Percentiles rank a stretch among this genome's conserved stretches.
Conservation (phyloP, 768 basidiomycete genomes). For the Hemileccinum impolitum region DNA sequence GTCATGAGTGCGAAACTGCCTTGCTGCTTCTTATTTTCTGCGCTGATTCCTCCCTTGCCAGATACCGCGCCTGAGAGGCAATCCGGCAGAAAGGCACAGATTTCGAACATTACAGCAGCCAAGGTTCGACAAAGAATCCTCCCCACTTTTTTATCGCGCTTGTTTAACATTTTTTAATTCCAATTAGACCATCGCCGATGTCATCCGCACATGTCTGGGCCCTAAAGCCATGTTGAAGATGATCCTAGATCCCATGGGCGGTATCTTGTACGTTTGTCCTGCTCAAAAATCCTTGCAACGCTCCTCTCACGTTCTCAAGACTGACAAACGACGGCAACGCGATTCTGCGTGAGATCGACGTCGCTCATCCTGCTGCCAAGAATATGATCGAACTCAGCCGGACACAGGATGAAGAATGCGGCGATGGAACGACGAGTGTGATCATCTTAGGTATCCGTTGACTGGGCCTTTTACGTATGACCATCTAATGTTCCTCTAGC, state of each 20-base stretch:
- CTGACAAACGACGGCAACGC: conserved; percentile 99
- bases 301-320: conserved; percentile 38
- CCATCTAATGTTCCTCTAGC: conserved; percentile 40
- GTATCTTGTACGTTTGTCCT: conserved; percentile 70
- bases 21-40: neutral
- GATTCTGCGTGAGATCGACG: conserved; percentile 96
- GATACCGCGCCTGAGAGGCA: conserved; percentile 94
- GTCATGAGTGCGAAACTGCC: conserved; percentile 62
- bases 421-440: conserved; percentile 97
- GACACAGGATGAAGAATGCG: conserved; percentile 98
- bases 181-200: conserved; percentile 89
- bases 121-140: conserved; percentile 53
- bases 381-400: conserved; percentile 99
- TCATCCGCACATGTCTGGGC: conserved; percentile 94
- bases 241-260: conserved; percentile 99
- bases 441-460: conserved; percentile 82
- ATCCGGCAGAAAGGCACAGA: conserved; percentile 92
- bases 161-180: neutral
- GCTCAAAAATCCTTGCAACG: neutral
- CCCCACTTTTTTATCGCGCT: too few species aligned
- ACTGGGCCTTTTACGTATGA: neutral
- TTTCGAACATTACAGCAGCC: conserved; percentile 94
- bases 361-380: conserved; percentile 98
- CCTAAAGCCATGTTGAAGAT: conserved; percentile 99
- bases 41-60: conserved; percentile 28